phyloP scores from a whole-genome alignment of 225 moss, liverwort and hornwort genomes.

The Polytrichum commune region DNA sequence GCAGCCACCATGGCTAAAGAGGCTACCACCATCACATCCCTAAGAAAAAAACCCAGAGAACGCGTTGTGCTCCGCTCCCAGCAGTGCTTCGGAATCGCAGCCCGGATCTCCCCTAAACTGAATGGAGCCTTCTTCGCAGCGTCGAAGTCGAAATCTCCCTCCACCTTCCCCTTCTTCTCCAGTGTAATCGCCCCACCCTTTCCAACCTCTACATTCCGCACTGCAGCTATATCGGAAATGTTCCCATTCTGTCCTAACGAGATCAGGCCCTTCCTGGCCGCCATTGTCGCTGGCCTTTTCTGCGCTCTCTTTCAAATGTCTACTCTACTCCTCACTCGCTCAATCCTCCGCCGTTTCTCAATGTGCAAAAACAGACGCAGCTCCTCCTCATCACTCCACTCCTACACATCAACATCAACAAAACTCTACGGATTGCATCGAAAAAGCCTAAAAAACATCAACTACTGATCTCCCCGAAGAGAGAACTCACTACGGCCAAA shows the following conservation, averaged over 20 bases:
- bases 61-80: constrained; percentile 46
- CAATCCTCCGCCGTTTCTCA: no score
- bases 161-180: background rate
- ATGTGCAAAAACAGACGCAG: background rate
- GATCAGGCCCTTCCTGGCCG: constrained; percentile 32
- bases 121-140: constrained; percentile 55
- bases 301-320: background rate
- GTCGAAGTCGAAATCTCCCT: constrained; percentile 31
- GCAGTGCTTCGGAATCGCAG: constrained; percentile 76
- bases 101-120: constrained; percentile 61
- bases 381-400: background rate
- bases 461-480: no score
- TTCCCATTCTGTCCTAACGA: constrained; percentile 31
- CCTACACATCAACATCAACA: no score
- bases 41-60: constrained; percentile 47
- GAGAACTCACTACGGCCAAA: no score
- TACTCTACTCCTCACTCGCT: background rate
- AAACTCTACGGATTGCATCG: no score
- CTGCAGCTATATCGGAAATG: constrained; percentile 7
- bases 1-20: constrained; percentile 33
- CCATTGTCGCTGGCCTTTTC: background rate
- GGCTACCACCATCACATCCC: constrained; percentile 34
- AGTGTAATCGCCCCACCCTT: constrained; percentile 7
- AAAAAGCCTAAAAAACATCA: no score
- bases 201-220: constrained; percentile 13